Base-by-base conservation (phyloP, 176 grass and related monocot species). In the Urochloa ruziziensis region DNA sequence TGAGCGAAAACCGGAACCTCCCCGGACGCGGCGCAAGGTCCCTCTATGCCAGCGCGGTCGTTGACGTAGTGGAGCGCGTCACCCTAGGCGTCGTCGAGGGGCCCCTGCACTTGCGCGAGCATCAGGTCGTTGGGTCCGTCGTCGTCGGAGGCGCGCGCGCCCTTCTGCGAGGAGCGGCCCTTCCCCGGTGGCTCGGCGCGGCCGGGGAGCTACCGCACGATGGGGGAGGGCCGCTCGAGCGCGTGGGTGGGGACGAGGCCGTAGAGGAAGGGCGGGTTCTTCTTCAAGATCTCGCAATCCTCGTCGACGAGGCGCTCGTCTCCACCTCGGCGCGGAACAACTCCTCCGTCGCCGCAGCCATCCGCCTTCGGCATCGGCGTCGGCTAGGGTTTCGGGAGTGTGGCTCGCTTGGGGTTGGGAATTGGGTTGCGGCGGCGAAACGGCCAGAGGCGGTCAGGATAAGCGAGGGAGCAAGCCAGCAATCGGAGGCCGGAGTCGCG, bases 251-350 rank as follows among this genome's bases (percentile, higher is more conserved):
- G 82, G 66, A 94, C 89, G 11, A 98, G 87, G 86, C 93, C 91
- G 87, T 96, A 96, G 61, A 98, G 82, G 86, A 96, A 94, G 6
- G 91, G 93, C 10, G 93, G 94, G 87, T 92, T 99, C 73, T 98
- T 98, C 87, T 96, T 98, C 91, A 93, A 95, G 89, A 95, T 95
- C 96, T 99, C 95, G 96, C 94, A 94, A 83, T 94, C 96, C 83
- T 99, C 91, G 77, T 96, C 90, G 83, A 96, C 85, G 30, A 94
- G 77, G 67, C 91, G 83, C 83, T 89, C 85, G n/a, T n/a, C 81
- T 95, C 96, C 53, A 94, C 77, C 87, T 96, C 85, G 14, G 82
- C 80, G 21, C 93, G 89, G 85, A 92, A 87, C 77, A 87, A 89
- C 52, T 96, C 93, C n/a, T 83, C 93, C 53, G 32, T 85, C 92